phyloP scores from a whole-genome alignment of 192 early-diverging fungal genomes.

The Coemansia sp. region DNA sequence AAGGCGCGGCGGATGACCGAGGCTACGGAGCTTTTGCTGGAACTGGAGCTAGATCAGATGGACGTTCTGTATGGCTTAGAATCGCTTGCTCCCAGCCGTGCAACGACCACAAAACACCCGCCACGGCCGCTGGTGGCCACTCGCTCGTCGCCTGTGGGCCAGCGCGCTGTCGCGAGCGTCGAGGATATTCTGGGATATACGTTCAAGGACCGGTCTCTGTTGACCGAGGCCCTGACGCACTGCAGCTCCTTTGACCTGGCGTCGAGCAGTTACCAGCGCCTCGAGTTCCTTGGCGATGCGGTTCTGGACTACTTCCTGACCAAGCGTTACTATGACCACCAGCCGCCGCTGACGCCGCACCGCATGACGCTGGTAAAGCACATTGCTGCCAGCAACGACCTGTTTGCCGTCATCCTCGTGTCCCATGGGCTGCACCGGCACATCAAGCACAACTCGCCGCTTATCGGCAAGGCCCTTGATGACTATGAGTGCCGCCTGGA shows the following conservation, averaged over 20 bases:
- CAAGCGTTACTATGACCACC: conserved; percentile 63
- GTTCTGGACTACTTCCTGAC: conserved; percentile 77
- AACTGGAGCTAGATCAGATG: conserved; percentile 22
- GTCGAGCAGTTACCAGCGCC: conserved; percentile 75
- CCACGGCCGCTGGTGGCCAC: not conserved
- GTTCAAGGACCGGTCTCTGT: conserved; percentile 61
- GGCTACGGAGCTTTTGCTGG: conserved; percentile 14
- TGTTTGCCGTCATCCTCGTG: conserved; percentile 68
- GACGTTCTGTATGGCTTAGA: conserved; percentile 16
- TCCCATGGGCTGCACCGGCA: conserved; percentile 58
- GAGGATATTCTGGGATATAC: conserved; percentile 51
- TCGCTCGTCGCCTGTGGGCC: no score
- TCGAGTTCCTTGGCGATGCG: conserved; percentile 84
- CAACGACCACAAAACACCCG: not conserved
- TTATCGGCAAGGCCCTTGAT: conserved; percentile 54
- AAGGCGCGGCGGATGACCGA: no score
- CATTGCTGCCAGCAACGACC: conserved; percentile 79
- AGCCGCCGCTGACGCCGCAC: conserved; percentile 64
- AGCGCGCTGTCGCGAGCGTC: no score
- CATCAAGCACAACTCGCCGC: conserved; percentile 58
- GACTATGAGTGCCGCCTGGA: conserved; percentile 53
- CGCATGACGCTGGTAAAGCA: conserved; percentile 78
- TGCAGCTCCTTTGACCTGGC: conserved; percentile 55
- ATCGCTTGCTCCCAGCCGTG: not conserved
- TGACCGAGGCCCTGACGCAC: conserved; percentile 83